Conservation (phyloP, 305 asterid species). For the Fraxinus ornus region DNA sequence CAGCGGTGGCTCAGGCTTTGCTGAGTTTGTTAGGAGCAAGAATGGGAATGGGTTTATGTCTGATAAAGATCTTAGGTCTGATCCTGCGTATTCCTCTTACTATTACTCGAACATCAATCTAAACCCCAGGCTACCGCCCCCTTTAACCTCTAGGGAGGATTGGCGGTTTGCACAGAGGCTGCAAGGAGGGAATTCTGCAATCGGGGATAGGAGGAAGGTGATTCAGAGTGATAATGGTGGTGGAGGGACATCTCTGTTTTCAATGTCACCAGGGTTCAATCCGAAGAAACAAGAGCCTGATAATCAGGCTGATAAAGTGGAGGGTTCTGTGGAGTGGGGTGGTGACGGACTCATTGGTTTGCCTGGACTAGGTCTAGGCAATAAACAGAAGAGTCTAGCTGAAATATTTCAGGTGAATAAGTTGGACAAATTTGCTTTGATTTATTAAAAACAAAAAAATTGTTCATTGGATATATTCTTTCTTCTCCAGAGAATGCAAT, state of each 20-base stretch:
- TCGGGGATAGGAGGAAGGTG: too few species aligned
- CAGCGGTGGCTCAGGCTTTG: conserved; percentile 28
- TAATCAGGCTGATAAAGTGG: conserved; percentile 33
- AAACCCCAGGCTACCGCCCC: conserved; percentile 97
- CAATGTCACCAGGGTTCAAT: conserved; percentile 18
- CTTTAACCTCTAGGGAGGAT: conserved; percentile 53
- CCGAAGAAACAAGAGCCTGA: conserved; percentile 60
- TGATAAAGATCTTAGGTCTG: conserved; percentile 19
- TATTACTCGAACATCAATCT: conserved; percentile 18
- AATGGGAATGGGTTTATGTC: conserved; percentile 5
- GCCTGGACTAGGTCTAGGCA: conserved; percentile 33
- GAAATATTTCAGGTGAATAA: conserved; percentile 74
- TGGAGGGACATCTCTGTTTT: too few species aligned
- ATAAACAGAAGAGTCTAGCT: conserved; percentile 88
- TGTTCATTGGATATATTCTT: too few species aligned
- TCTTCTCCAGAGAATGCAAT: too few species aligned
- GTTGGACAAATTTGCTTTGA: conserved; percentile 11
- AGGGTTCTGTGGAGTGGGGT: conserved; percentile 9
- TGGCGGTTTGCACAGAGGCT: too few species aligned
- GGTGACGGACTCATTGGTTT: conserved; percentile 4
- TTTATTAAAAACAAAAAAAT: neutral
- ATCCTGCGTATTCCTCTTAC: conserved; percentile 16
- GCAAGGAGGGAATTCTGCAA: too few species aligned
- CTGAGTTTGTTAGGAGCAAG: neutral
- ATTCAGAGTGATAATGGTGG: too few species aligned